Evolutionary conservation across 805 yeast species (phyloP), one percentile per base, ranked within the genome.

Genomic region (Wickerhamomyces silvicola): DNA sequence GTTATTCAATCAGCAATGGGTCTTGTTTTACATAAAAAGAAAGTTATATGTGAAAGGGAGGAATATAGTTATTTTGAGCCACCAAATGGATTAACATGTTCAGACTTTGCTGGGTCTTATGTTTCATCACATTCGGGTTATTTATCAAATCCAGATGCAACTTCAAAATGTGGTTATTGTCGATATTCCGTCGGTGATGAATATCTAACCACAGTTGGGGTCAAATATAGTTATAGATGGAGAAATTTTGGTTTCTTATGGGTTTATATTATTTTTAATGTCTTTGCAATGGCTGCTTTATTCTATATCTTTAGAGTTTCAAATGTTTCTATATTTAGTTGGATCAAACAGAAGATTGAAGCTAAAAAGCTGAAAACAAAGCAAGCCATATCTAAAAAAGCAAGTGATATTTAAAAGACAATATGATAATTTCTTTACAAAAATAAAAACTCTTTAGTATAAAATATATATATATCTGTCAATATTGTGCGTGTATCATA

Each of bases 21-120:
- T 28, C 58, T 48, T 17, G 57, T 67, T 22, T 59, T 68, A 46
- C 78, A 77, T 38, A 68, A 64, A 31, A 62, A 72, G 38, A 46
- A 50, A 18, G 80, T 81, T 11, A 43, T 31, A 9, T 80, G 86
- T 52, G 43, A 54, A 8, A 43, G 36, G 2, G 35, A 42, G 11
- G 87, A 80, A 48, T 59, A 66, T 50, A 68, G 67, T 25, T 57
- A 61, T 23, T 56, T 74, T 33, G 50, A 59, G 23, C 76, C 82
- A 6, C 73, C 77, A 4, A 35, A 37, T 9, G 85, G 84, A 6
- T 52, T 54, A 49, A 76, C 84, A 3, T 82, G 94, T 58, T 68
- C 63, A 8, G 57, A 67, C 26, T 83, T 64, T 52, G 58, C 75
- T 46, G 54, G 46, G 7, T 36, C 55, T 1, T 79, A 62, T 48